Evolutionary conservation across 1,284 basidiomycete species (phyloP), one percentile per base, ranked within the genome.

Genomic region (Porogramme epimiltina): DNA sequence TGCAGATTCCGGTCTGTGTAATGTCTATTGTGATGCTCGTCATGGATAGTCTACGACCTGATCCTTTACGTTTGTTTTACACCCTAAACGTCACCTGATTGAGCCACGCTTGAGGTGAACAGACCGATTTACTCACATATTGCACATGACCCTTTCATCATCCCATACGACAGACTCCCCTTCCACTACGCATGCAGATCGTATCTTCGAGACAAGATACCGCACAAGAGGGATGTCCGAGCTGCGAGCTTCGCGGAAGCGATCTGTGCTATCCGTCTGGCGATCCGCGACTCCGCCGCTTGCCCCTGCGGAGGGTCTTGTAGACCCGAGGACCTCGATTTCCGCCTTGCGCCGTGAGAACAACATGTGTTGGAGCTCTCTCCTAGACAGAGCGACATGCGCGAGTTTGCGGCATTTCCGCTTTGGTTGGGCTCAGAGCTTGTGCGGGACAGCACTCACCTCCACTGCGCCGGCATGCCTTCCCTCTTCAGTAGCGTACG

Each of bases 311-410:
- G 49, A 20, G 33, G 42, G 23, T 40, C 47, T 44, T 20, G 47
- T 43, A 34, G 61, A 65, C 15, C 75, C 68, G 45, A 95, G 67
- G 39, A 93, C 77, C 68, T 96, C 90, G 52, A 93, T 94, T 70
- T 96, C 94, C 2, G 93, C 93, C 69, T 97, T 97, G 45, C 85
- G 81, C 34, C 88, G 80, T 4, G 74, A 78, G 65, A 89, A 84
- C 25, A 96, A 70, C 81, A 96, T 92, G 58, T 81, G 75, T 65
- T 77, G 78, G 3, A 96, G 81, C 63, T 95, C 92, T 52, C 80
- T 84, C 65, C 93, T 92, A 58, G 15, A 41, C 16, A 16, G 19
- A 20, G 13, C 10, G 8, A 24, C 11, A 11, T 16, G 4, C 22
- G n/a, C 22, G 16, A 48, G 18, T 25, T 23, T 23, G 23, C 42